These are phyloP conservation scores for Clausena lansium DNA, from an alignment of 345 rosid species.

Conservation along the genomic window DNA sequence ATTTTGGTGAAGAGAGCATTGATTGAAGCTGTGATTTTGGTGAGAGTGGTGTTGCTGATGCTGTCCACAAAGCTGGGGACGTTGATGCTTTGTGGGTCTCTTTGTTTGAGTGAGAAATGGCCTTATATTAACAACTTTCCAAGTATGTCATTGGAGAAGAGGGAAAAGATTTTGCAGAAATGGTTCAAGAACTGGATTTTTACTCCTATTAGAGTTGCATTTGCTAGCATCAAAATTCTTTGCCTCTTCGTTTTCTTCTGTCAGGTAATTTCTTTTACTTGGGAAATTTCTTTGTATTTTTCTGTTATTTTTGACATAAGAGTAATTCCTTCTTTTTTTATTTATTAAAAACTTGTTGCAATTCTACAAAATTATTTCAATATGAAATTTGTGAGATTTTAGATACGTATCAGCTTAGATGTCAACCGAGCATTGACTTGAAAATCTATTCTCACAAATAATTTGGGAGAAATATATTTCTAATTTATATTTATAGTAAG, in stretches of 20 bases:
- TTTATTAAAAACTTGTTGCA: too few relatives aligned
- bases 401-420: too few relatives aligned
- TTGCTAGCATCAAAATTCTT: slow-evolving; percentile 37
- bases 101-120: slow-evolving; percentile 44
- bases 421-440: too few relatives aligned
- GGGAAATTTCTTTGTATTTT: background rate
- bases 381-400: too few relatives aligned
- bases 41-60: slow-evolving; percentile 40
- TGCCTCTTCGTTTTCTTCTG: slow-evolving; percentile 55
- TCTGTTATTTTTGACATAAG: background rate
- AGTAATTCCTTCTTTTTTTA: too few relatives aligned
- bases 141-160: slow-evolving; percentile 43
- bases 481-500: too few relatives aligned
- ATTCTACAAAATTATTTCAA: too few relatives aligned
- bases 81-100: slow-evolving; percentile 58
- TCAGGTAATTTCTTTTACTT: slow-evolving; percentile 34
- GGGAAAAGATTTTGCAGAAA: slow-evolving; percentile 56
- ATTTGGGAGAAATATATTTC: too few relatives aligned
- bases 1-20: slow-evolving; percentile 21
- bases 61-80: slow-evolving; percentile 76
- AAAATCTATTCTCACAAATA: too few relatives aligned
- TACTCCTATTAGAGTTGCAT: slow-evolving; percentile 51
- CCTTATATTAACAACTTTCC: slow-evolving; percentile 51
- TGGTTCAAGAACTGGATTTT: slow-evolving; percentile 44
- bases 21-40: slow-evolving; percentile 30